Evolutionary conservation across 208 protist genomes (phyloP), one percentile per base, ranked within the genome.

Genomic region (Acanthamoeba lenticulata): DNA sequence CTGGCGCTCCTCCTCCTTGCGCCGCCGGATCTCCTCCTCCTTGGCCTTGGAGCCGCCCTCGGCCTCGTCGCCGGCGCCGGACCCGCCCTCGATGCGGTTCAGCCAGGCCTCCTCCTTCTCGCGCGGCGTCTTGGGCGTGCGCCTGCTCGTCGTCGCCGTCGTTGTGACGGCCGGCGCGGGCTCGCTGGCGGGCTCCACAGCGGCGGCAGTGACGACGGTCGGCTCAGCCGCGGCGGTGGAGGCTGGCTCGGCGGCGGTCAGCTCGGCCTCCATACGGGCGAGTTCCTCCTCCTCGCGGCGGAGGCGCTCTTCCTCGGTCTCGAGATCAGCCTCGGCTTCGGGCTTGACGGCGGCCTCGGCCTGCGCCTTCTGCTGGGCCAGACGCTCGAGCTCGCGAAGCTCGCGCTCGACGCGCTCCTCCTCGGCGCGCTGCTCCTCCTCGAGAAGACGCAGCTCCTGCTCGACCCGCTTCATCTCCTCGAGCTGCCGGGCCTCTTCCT

Each of bases 1-100:
- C 72, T 83, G 72, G 6, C 72, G 72, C 72, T 83, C 72, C 72
- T 83, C 72, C 72, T 83, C 72, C 72, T 83, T 83, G 38, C 49
- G 44, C 38, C 72, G 72, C 3, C 72, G 72, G 72, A 83, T 83
- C 72, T 83, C 72, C 72, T 83, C 72, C 42, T 83, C 72, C 72
- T 83, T 83, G 38, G 72, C 72, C 72, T 83, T 83, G 21, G 72
- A 83, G 7, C 72, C 72, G 40, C 42, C 72, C 42, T 83, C 72
- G 13, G 7, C 62, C 6, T 83, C 72, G 36, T 74, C 65, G 36
- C 32, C 65, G 21, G 52, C 21, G 21, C 52, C 52, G n/a, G n/a
- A n/a, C n/a, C n/a, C n/a, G 29, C 62, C 62, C 7, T 7, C 62
- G 38, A 83, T 83, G 15, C 49, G 44, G 72, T 19, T 83, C 13